Base-by-base conservation (phyloP, 805 yeast genomes). In the Saccharomycopsis synnaedendra region DNA sequence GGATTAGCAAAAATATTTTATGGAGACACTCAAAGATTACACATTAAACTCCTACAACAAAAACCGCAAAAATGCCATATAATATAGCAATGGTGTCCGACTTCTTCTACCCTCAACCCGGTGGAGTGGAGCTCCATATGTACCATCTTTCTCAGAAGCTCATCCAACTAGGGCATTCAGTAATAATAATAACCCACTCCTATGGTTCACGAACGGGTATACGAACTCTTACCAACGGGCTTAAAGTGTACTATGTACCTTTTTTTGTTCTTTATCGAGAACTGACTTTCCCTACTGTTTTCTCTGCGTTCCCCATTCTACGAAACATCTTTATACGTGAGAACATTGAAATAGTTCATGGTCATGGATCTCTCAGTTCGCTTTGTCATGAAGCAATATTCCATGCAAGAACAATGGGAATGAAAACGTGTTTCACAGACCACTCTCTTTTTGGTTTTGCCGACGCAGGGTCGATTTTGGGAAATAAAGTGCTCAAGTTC, bases 41-140 rank as follows among this genome's bases (percentile, higher is more conserved):
- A 19, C 19, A 19, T 19, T 19, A 19, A 19, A 19, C 19, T 19
- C 19, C 19, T 19, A 19, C 19, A 19, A 19, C 19, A 19, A 19
- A 1, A 19, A 19, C 19, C 19, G 19, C 19, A 19, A 19, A 41
- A 54, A 58, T 52, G 57, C 52, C 55, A 19, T 57, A 60, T 44
- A 61, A 60, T 48, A 61, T 61, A 11, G 65, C 64, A 5, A 89
- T 93, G 96, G 85, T 89, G 3, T 85, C 95, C 41, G 99, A 93
- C 64, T 93, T 88, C 70, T 93, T 93, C 75, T 93, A 85, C 65
- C 99, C 99, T 7, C 98, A 93, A 61, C 83, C 97, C 0, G 99
- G 99, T 3, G 99, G 99, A 6, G 95, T 93, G 1, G 99, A 93
- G 62, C 79, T 90, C 53, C 98, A 93, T 61, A 85, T 90, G 11